phyloP scores from a whole-genome alignment of 2,329 filamentous ascomycete species.

The Fusarium sp. region DNA sequence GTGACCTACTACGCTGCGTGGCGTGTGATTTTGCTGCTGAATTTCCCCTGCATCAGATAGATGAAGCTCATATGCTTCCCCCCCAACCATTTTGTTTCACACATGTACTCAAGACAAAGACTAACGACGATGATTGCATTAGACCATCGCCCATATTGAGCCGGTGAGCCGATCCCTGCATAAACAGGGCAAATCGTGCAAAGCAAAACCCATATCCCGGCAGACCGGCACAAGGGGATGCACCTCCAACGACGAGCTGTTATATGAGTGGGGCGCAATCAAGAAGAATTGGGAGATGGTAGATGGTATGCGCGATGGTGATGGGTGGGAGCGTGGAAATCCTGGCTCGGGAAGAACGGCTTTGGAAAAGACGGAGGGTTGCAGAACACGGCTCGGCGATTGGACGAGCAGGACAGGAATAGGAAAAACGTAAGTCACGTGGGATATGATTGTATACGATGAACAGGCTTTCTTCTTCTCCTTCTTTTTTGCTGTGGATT shows the following conservation, averaged over 20 bases:
- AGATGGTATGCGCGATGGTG: conserved; percentile 41
- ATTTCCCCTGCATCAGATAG: conserved; percentile 43
- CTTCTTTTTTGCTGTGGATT: conserved; percentile 6
- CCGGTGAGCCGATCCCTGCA: conserved; percentile 28
- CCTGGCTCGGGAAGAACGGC: conserved; percentile 41
- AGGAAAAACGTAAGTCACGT: conserved; percentile 20
- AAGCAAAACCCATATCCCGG: conserved; percentile 17
- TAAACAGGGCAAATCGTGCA: conserved; percentile 15
- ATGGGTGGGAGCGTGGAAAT: conserved; percentile 24
- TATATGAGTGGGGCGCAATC: conserved; percentile 24
- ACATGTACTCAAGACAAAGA: conserved; percentile 46
- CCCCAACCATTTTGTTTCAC: conserved; percentile 26
- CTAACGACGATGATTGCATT: conserved; percentile 55
- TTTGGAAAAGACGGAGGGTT: conserved; percentile 23
- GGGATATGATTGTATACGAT: not conserved
- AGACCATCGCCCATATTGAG: conserved; percentile 54
- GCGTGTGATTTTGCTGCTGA: conserved; percentile 31
- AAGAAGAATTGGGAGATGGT: not conserved
- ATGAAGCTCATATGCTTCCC: conserved; percentile 40
- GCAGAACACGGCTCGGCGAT: conserved; percentile 34
- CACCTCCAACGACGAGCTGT: conserved; percentile 13
- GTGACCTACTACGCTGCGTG: conserved; percentile 43
- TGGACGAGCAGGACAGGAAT: conserved; percentile 25
- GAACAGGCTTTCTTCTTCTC: not conserved
- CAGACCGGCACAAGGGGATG: conserved; percentile 32